Evolutionary conservation across 148 eudicot species (phyloP).

Genomic region (Camellia japonica): DNA sequence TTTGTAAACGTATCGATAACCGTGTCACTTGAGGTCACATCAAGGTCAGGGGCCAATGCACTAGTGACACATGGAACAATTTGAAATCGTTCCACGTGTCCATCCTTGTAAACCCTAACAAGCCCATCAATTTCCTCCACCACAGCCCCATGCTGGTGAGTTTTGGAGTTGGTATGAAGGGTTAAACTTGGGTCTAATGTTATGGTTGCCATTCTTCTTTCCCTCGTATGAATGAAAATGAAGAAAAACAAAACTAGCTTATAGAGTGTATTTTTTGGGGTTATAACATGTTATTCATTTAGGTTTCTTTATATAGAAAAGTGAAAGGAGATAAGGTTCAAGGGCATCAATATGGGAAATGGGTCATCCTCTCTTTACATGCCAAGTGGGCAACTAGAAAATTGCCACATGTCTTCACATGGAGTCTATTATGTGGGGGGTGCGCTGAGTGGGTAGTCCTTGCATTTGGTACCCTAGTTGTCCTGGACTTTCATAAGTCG

Average conservation of each 20-base stretch:
- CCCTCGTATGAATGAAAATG: background rate
- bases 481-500: too few relatives aligned
- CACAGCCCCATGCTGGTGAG: conserved; percentile 25
- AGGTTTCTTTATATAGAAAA: conserved; percentile 17
- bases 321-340: conserved; percentile 2
- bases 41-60: conserved; percentile 28
- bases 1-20: conserved; percentile 45
- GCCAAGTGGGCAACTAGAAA: conserved; percentile 23
- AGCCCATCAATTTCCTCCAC: conserved; percentile 54
- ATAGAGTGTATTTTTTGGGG: background rate
- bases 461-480: background rate
- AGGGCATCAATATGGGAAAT: conserved; percentile 5
- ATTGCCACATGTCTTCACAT: conserved; percentile 17
- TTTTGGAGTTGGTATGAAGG: conserved; percentile 24
- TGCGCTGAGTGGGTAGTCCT: background rate
- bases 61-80: conserved; percentile 37
- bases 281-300: background rate
- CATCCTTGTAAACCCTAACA: conserved; percentile 54
- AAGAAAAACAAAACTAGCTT: background rate
- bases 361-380: background rate
- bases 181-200: conserved; percentile 29
- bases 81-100: conserved; percentile 52
- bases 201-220: conserved; percentile 38
- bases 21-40: conserved; percentile 42
- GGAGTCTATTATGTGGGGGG: background rate